A percentile compares a stretch with the other conserved stretches of the same genome.
These are phyloP conservation scores for Penicillium parvum DNA, from an alignment of 495 filamentous ascomycete genomes.

Conservation along the genomic window DNA sequence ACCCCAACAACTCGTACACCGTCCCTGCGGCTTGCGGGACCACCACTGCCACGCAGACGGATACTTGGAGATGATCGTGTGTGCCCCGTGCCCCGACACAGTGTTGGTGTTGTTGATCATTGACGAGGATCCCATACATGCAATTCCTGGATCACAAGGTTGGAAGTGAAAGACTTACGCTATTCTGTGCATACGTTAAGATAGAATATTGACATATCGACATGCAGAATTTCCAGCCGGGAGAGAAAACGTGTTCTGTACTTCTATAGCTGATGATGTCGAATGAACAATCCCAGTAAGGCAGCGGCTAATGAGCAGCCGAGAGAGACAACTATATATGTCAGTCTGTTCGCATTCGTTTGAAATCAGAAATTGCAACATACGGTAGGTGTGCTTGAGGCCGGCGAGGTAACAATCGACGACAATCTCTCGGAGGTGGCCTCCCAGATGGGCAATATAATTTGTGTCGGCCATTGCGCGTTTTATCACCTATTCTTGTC, in stretches of 20 bases:
- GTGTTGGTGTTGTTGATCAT: no score
- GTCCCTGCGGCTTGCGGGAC: slow-evolving; percentile 47
- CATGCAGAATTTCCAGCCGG: no score
- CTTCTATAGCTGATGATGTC: slow-evolving; percentile 26
- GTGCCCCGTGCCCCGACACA: background rate
- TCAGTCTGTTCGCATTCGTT: background rate
- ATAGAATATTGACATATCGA: background rate
- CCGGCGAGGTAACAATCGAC: slow-evolving; percentile 32
- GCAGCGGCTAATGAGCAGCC: slow-evolving; percentile 26
- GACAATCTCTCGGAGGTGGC: slow-evolving; percentile 30
- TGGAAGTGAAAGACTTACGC: no score
- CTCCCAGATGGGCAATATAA: slow-evolving; percentile 33
- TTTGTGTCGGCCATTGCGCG: slow-evolving; percentile 33
- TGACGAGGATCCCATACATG: no score
- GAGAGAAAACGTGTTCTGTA: background rate
- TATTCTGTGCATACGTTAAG: no score
- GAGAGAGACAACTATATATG: slow-evolving; percentile 27
- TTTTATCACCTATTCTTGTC: slow-evolving; percentile 28
- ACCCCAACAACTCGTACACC: slow-evolving; percentile 57
- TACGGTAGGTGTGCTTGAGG: slow-evolving; percentile 36
- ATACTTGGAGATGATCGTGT: slow-evolving; percentile 26
- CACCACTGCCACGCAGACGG: slow-evolving; percentile 31
- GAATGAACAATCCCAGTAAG: slow-evolving; percentile 25
- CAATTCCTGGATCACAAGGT: no score
- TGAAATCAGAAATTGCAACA: slow-evolving; percentile 2